phyloP scores from a whole-genome alignment of 1,139 yeast genomes.

The Kazachstania sp. region DNA sequence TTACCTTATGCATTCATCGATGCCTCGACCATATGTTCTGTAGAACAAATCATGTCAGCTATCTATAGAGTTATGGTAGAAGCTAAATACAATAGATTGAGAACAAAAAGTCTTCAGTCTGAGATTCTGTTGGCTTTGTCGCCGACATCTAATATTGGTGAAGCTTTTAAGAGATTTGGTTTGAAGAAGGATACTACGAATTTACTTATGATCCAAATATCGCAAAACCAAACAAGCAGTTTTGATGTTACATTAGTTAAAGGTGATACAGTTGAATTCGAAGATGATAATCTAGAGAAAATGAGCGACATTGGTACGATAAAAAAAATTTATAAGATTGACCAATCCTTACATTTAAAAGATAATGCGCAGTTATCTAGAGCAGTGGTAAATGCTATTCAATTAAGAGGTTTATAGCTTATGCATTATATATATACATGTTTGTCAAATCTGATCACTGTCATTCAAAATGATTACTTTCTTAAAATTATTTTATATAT shows the following conservation, averaged over 20 bases:
- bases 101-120: slow-evolving; percentile 45
- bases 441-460: no score
- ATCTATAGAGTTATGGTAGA: slow-evolving; percentile 44
- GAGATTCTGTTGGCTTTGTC: slow-evolving; percentile 46
- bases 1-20: slow-evolving; percentile 42
- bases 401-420: slow-evolving; percentile 27
- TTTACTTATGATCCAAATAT: slow-evolving; percentile 35
- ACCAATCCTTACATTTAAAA: slow-evolving; percentile 14
- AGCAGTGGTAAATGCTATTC: slow-evolving; percentile 32
- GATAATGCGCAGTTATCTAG: slow-evolving; percentile 23
- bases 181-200: slow-evolving; percentile 33
- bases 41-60: slow-evolving; percentile 44
- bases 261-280: slow-evolving; percentile 31
- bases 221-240: slow-evolving; percentile 9
- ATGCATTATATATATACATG: no score
- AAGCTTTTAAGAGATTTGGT: slow-evolving; percentile 41
- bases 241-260: slow-evolving; percentile 17
- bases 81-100: slow-evolving; percentile 32
- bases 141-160: slow-evolving; percentile 42
- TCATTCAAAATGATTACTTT: no score
- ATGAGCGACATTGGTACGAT: slow-evolving; percentile 24
- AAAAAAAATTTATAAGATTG: slow-evolving; percentile 18
- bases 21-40: slow-evolving; percentile 36
- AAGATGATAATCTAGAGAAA: slow-evolving; percentile 30
- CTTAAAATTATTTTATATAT: neutral